Base-by-base conservation (phyloP, 768 basidiomycete species). In the Lyophyllum decastes region DNA sequence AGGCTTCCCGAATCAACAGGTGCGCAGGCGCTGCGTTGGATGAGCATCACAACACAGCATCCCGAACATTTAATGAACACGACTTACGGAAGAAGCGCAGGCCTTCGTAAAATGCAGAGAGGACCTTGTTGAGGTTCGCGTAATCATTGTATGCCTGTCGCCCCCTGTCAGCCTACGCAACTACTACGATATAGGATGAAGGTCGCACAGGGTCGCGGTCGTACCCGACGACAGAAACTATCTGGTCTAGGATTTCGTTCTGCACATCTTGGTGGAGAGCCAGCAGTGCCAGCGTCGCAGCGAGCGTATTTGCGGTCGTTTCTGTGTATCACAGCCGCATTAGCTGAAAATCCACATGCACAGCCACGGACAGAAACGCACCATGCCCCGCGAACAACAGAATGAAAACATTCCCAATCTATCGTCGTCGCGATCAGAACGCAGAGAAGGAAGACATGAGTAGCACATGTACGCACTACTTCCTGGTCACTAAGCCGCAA, bases 371-470 rank as follows among this genome's bases (percentile, higher is more conserved):
- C 26, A 19, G 1, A 9, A 4, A 35, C 71, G 35, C 58, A 79
- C 84, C 84, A 64, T 86, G 83, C 3, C 86, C 85, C 26, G 84
- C 84, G 34, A 87, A 79, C 11, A 87, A 68, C 60, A 83, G 67
- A 11, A 77, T 62, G 59, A 77, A 84, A 0, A 82, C 64, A 52
- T 84, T 84, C 3, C 82, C 83, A 43, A 83, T 81, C 82, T 82
- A 48, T 27, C 22, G 1, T 30, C 19, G 22, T 30, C 19, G 24
- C 4, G 16, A 11, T 22, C 25, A 43, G 2, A 11, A 22, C 35
- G 40, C n/a, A 2, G 35, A 16, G 33, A 12, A 19, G 3, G 19
- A n/a, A 24, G 30, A 33, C 21, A 10, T 10, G 34, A 50, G 11
- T 30, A 30, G 4, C 17, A 50, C 16, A 9, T 50, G 30, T 45